phyloP scores from a whole-genome alignment of 2,329 filamentous ascomycete genomes.

The Helotiales sp. region DNA sequence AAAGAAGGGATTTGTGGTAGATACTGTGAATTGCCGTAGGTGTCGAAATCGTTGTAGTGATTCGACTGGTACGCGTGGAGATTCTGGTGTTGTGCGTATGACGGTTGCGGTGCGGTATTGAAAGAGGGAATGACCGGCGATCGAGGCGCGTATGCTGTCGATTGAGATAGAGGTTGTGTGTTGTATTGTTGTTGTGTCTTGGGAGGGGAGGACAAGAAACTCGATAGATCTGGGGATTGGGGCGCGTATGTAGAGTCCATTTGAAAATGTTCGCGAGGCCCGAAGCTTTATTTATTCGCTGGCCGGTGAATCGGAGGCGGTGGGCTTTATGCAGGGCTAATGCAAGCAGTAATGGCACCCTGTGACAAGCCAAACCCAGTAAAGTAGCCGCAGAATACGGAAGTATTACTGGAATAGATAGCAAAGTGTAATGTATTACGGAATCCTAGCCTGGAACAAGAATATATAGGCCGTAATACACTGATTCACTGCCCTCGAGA shows the following conservation, averaged over 20 bases:
- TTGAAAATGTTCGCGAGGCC: slow-evolving; percentile 9
- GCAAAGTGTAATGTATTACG: background rate
- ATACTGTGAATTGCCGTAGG: slow-evolving; percentile 24
- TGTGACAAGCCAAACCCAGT: background rate
- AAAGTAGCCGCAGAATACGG: background rate
- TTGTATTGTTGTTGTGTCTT: slow-evolving; percentile 26
- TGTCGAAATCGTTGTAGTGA: slow-evolving; percentile 16
- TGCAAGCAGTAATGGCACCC: slow-evolving; percentile 19
- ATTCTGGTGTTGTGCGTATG: slow-evolving; percentile 9
- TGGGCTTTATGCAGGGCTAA: slow-evolving; percentile 30
- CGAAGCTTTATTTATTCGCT: slow-evolving; percentile 5
- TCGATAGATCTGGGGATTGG: slow-evolving; percentile 36
- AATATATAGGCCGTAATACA: background rate
- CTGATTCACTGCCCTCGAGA: background rate
- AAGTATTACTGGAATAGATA: background rate
- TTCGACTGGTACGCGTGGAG: slow-evolving; percentile 12
- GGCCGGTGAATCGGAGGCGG: slow-evolving; percentile 18
- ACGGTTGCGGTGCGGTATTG: slow-evolving; percentile 5
- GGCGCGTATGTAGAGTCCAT: slow-evolving; percentile 35
- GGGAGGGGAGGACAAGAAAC: slow-evolving; percentile 29
- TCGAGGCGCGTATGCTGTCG: slow-evolving; percentile 28
- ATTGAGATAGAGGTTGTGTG: slow-evolving; percentile 7
- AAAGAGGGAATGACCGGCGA: slow-evolving; percentile 30
- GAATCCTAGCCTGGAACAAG: background rate
- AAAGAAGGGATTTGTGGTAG: slow-evolving; percentile 33